A percentile compares a stretch with the other conserved stretches of the same genome.
phyloP scores from a whole-genome alignment of 1,139 yeast species.

The Nematodospora anomalae region DNA sequence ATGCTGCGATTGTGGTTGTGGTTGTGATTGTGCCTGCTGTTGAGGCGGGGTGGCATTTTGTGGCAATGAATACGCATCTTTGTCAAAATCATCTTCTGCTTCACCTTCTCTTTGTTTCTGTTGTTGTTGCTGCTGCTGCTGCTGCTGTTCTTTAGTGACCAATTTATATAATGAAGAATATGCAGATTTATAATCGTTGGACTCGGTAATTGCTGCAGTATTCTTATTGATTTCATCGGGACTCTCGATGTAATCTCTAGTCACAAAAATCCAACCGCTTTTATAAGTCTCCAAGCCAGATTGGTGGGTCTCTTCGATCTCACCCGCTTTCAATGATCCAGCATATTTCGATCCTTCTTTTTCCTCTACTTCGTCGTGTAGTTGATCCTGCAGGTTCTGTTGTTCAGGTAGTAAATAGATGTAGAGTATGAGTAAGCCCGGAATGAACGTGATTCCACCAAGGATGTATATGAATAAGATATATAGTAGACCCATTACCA shows the following conservation, averaged over 20 bases:
- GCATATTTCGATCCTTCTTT: constrained; percentile 14
- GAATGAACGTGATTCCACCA: constrained; percentile 82
- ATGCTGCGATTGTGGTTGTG: constrained; percentile 10
- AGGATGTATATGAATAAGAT: constrained; percentile 41
- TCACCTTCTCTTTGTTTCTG: constrained; percentile 11
- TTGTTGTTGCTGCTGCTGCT: constrained; percentile 1
- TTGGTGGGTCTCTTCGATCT: constrained; percentile 55
- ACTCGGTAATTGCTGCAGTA: constrained; percentile 38
- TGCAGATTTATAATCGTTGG: constrained; percentile 51
- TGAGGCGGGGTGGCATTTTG: constrained; percentile 6
- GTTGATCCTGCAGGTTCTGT: neutral
- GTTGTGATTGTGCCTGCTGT: constrained; percentile 7
- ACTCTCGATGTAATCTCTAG: constrained; percentile 67
- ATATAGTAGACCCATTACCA: constrained; percentile 6
- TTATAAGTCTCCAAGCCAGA: constrained; percentile 66
- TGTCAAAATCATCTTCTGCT: constrained; percentile 5
- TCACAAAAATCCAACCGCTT: constrained; percentile 82
- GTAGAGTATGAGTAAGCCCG: constrained; percentile 44
- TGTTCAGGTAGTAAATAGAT: constrained; percentile 35
- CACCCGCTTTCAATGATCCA: constrained; percentile 54
- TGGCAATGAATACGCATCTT: constrained; percentile 3
- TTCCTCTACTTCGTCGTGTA: constrained; percentile 12
- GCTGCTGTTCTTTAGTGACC: constrained; percentile 24
- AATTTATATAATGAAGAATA: constrained; percentile 60
- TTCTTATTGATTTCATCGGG: constrained; percentile 34